These are phyloP conservation scores for Croton laevigatus DNA, from an alignment of 441 rosid species.

Conservation along the genomic window DNA sequence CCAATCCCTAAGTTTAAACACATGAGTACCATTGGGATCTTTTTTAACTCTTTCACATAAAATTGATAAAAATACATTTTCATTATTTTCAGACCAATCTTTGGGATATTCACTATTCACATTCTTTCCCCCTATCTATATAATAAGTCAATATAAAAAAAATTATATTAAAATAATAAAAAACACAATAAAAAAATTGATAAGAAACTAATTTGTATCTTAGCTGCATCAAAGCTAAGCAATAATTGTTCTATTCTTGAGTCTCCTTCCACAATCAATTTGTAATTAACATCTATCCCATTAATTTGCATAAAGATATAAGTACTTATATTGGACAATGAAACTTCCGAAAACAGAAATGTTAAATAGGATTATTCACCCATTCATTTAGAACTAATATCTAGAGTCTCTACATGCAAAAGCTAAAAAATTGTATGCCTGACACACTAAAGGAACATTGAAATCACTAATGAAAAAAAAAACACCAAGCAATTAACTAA, in stretches of 20 bases:
- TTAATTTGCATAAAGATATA: background rate
- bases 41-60: background rate
- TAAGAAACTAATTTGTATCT: too few species aligned
- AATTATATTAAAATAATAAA: too few species aligned
- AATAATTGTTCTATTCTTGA: background rate
- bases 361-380: background rate
- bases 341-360: constrained; percentile 4
- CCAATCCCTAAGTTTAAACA: background rate
- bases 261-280: too few species aligned
- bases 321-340: background rate
- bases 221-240: background rate
- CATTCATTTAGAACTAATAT: background rate
- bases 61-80: too few species aligned
- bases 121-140: too few species aligned
- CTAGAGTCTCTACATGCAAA: background rate
- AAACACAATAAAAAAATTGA: too few species aligned
- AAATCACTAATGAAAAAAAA: constrained; percentile 8
- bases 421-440: background rate
- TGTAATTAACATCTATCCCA: background rate
- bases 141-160: too few species aligned
- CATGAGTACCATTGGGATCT: background rate
- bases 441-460: background rate
- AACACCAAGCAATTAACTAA: background rate
- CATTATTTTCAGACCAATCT: background rate
- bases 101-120: background rate